Evolutionary conservation across 371 early-diverging fungal species (phyloP), one percentile per base, ranked within the genome.

Genomic region (Mucor irregularis): DNA sequence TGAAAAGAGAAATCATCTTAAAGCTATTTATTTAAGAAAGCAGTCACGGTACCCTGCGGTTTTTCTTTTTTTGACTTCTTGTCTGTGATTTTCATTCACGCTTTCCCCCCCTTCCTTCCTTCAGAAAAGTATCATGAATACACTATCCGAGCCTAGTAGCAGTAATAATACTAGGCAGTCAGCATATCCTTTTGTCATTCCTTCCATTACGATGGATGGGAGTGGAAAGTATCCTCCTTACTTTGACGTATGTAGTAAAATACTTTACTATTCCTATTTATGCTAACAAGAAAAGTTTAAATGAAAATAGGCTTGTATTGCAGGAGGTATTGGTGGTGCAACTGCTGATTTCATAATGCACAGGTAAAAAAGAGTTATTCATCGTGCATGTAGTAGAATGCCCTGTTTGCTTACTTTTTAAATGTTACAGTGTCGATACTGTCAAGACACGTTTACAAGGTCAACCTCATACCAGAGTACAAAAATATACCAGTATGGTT

Each of bases 361-460:
- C 61, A 83, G 87, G 86, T 87, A 74, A 43, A 25, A 9, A 40
- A 48, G 34, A n/a, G 22, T 34, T 28, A 9, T 28, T 19, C 22
- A 30, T 4, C 13, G 29, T 49, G 22, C n/a, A 11, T 24, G 42
- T 42, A 21, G 22, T 19, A 4, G 19, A 19, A 48, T 53, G 9
- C 17, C 5, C 34, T 24, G 3, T n/a, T 31, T 30, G 6, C 30
- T 29, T 45, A 45, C 25, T 43, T 43, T 38, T 38, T 38, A 25
- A 21, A 42, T 42, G 24, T 42, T 42, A 24, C 63, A 83, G 84
- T 54, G 81, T 85, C 21, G 92, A 91, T 68, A 90, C 90, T 6
- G 87, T 91, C 48, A 91, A 91, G 63, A 91, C 92, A 14, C 78
- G 90, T 29, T 61, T 91, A 53, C 87, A 86, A 58, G 85, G 87